These are phyloP conservation scores for Tetracladium marchalianum DNA, from an alignment of 495 filamentous ascomycete species.

Conservation along the genomic window DNA sequence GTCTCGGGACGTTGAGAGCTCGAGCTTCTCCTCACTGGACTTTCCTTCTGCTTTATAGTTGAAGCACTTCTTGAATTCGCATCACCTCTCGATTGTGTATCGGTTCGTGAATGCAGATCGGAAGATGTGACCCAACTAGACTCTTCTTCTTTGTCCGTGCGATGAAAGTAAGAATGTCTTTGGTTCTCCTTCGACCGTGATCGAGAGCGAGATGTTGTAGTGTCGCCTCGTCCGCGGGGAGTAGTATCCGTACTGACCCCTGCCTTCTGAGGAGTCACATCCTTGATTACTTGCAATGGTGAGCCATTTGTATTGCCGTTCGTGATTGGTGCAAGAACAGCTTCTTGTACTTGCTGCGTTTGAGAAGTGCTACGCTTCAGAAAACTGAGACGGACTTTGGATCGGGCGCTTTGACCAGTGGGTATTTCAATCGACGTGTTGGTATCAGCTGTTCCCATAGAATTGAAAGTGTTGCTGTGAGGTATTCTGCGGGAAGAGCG, in stretches of 20 bases:
- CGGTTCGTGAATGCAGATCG: background rate
- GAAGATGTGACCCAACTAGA: conserved; percentile 8
- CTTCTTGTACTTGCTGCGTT: background rate
- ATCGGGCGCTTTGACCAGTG: background rate
- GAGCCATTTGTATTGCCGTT: conserved; percentile 1
- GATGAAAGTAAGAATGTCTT: conserved; percentile 3
- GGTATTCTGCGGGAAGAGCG: background rate
- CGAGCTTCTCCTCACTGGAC: conserved; percentile 1
- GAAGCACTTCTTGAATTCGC: background rate
- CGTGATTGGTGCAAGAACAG: conserved; percentile 4
- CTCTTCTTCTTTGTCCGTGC: conserved; percentile 8
- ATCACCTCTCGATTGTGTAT: no score
- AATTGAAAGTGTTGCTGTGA: background rate
- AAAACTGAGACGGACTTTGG: conserved; percentile 1
- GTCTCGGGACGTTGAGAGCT: conserved; percentile 1
- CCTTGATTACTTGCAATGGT: no score
- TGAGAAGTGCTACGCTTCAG: background rate
- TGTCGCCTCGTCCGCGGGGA: conserved; percentile 13
- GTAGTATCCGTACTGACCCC: conserved; percentile 15
- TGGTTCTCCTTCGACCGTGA: conserved; percentile 9
- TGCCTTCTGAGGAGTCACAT: conserved; percentile 1
- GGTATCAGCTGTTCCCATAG: background rate
- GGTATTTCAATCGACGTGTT: conserved; percentile 5
- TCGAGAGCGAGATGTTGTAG: conserved; percentile 11
- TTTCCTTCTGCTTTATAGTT: background rate